Conservation (phyloP, 2,329 filamentous ascomycete species). For the Penicillium paneum region DNA sequence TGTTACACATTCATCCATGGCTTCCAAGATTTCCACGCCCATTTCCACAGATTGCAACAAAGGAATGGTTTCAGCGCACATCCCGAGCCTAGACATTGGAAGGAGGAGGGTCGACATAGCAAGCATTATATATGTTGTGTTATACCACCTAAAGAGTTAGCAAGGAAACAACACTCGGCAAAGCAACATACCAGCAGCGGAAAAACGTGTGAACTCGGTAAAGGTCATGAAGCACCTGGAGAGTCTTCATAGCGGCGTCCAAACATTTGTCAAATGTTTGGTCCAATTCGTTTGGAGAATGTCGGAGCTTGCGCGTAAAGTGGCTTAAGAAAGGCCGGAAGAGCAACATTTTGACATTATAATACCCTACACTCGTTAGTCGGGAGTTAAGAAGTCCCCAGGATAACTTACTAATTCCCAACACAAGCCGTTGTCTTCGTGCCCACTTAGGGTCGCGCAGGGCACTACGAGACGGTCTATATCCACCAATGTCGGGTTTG, state of each 20-base stretch:
- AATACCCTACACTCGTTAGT: constrained; percentile 30
- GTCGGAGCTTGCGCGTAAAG: constrained; percentile 29
- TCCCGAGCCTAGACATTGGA: constrained; percentile 32
- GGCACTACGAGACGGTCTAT: constrained; percentile 23
- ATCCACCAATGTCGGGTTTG: constrained; percentile 28
- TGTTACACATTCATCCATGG: constrained; percentile 44
- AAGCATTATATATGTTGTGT: constrained; percentile 44
- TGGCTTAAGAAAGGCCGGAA: constrained; percentile 37
- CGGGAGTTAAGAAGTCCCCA: background rate
- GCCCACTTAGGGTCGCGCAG: constrained; percentile 40
- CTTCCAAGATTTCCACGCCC: constrained; percentile 40
- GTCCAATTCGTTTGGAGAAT: constrained; percentile 27
- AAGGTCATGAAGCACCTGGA: constrained; percentile 42
- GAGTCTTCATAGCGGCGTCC: constrained; percentile 39
- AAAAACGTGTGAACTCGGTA: constrained; percentile 41
- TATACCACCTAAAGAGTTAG: constrained; percentile 39
- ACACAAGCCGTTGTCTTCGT: constrained; percentile 38
- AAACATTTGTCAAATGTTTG: constrained; percentile 38
- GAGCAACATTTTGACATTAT: constrained; percentile 42
- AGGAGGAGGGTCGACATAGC: constrained; percentile 40
- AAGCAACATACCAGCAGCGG: constrained; percentile 38
- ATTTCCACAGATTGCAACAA: constrained; percentile 35
- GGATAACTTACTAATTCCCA: constrained; percentile 36
- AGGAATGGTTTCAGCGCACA: constrained; percentile 28
- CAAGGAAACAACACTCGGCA: background rate